phyloP scores from a whole-genome alignment of 768 basidiomycete species.

The Phaffia australis region DNA sequence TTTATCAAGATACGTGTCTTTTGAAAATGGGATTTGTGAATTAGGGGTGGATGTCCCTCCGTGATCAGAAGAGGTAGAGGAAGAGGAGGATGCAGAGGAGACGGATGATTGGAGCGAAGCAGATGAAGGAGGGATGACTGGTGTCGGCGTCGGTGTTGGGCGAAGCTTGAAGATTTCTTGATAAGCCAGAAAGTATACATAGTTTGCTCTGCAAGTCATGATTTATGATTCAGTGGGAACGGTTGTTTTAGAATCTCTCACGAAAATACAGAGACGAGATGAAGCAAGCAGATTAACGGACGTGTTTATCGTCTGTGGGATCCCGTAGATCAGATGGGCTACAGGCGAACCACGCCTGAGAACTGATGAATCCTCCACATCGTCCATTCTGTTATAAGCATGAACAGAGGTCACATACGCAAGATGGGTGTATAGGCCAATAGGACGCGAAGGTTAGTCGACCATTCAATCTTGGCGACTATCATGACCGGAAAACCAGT shows the following conservation, averaged over 20 bases:
- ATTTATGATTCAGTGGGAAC: too few species aligned
- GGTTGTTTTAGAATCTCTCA: too few species aligned
- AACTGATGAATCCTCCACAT: constrained; percentile 85
- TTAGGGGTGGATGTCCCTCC: not conserved
- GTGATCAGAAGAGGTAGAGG: not conserved
- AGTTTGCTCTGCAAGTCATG: constrained; percentile 52
- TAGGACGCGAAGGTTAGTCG: not conserved
- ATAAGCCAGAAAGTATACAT: constrained; percentile 89
- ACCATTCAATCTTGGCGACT: not conserved
- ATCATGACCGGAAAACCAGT: not conserved
- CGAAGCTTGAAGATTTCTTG: constrained; percentile 64
- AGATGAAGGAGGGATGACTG: not conserved
- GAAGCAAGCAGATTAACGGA: not conserved
- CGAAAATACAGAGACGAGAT: too few species aligned
- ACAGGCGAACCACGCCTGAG: constrained; percentile 69
- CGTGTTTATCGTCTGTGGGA: constrained; percentile 92
- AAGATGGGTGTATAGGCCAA: not conserved
- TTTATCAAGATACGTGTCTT: constrained; percentile 21
- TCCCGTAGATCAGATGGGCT: constrained; percentile 88
- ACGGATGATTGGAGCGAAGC: not conserved
- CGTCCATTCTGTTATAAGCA: constrained; percentile 60
- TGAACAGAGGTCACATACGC: not conserved
- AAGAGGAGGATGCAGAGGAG: too few species aligned
- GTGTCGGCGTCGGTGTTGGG: constrained; percentile 15
- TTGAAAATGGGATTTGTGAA: not conserved